Evolutionary conservation across 495 filamentous ascomycete species (phyloP), one percentile per base, ranked within the genome.

Genomic region (Daldinia grandis): DNA sequence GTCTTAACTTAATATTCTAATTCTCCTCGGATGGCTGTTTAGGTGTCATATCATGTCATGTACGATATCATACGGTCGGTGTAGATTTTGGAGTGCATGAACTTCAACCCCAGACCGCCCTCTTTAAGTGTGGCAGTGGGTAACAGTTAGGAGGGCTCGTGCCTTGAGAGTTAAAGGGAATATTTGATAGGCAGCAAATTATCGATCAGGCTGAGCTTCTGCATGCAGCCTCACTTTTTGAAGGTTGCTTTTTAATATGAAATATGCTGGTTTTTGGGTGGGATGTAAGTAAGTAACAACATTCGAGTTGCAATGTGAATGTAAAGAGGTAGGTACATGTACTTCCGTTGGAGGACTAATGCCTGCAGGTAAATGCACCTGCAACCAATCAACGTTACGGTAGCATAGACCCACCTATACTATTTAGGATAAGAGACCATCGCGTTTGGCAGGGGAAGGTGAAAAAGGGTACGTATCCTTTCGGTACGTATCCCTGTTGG

Each of bases 151-250:
- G 24, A 17, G 50, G 42, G 53, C 60, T 64, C 54, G 60, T 59
- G 64, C 66, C 58, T 64, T 54, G 64, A 25, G n/a, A 2, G 28
- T 31, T 19, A 24, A 24, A 51, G 24, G 14, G 14, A 35, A 27
- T 51, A 40, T 49, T 38, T 71, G 58, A 66, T 66, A 63, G 58
- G 58, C 12, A 58, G 44, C 30, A 56, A 63, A 47, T 54, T 58
- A 47, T 38, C 10, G n/a, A 66, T 51, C 68, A 66, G 68, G 68
- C 62, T 66, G 58, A 66, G 68, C 67, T 64, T 56, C 57, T 62
- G 62, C 40, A 58, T 66, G 68, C 62, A 71, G 68, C 68, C 68
- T 71, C 68, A 71, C 62, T 70, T 50, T 25, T 62, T 37, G 31
- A 31, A 25, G 62, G 49, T 53, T 53, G 49, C n/a, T 30, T 53